Evolutionary conservation across 2,329 filamentous ascomycete genomes (phyloP).

Genomic region (Fusarium camptoceras): DNA sequence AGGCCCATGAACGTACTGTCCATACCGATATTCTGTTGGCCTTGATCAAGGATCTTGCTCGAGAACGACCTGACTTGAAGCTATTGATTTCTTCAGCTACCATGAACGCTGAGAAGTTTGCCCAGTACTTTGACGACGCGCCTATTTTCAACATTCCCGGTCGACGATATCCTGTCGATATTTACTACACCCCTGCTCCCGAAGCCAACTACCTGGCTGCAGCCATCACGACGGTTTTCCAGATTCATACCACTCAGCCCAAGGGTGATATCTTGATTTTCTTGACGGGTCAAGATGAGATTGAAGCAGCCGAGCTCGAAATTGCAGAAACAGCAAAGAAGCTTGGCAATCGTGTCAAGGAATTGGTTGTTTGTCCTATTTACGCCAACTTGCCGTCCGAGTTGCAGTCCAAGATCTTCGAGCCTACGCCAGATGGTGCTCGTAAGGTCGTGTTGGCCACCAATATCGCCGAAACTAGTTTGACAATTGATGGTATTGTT

Average conservation of each 20-base stretch:
- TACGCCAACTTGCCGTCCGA: slow-evolving; percentile 95
- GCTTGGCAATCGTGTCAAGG: slow-evolving; percentile 83
- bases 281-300: slow-evolving; percentile 95
- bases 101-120: slow-evolving; percentile 93
- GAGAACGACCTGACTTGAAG: slow-evolving; percentile 86
- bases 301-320: slow-evolving; percentile 86
- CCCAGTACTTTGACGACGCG: slow-evolving; percentile 89
- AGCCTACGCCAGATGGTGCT: slow-evolving; percentile 85
- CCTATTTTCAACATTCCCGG: slow-evolving; percentile 97
- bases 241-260: slow-evolving; percentile 89
- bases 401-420: slow-evolving; percentile 92
- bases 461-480: slow-evolving; percentile 95
- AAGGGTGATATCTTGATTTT: slow-evolving; percentile 94
- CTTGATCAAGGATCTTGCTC: slow-evolving; percentile 87
- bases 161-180: slow-evolving; percentile 87
- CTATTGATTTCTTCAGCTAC: slow-evolving; percentile 94
- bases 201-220: slow-evolving; percentile 95
- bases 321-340: slow-evolving; percentile 89
- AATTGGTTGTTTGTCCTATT: slow-evolving; percentile 91
- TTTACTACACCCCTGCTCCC: slow-evolving; percentile 89
- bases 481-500: slow-evolving; percentile 96
- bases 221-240: slow-evolving; percentile 92
- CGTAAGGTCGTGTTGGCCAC: slow-evolving; percentile 94
- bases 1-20: slow-evolving; percentile 94
- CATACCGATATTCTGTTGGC: slow-evolving; percentile 91